Evolutionary conservation across 176 grass and related monocot genomes (phyloP).

Genomic region (Elymus sibiricus): DNA sequence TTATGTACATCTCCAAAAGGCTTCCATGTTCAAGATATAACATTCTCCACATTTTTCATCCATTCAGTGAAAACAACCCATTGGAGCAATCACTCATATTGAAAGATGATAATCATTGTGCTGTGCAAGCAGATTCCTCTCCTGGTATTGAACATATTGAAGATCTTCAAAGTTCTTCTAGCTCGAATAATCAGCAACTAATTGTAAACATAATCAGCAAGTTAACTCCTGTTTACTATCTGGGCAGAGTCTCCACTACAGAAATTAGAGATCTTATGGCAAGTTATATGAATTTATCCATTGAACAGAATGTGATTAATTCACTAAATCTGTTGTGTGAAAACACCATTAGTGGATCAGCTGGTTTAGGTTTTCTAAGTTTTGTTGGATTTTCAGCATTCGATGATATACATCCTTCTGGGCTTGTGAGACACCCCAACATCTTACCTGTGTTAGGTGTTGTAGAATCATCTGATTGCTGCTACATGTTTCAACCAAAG

Average conservation of each 20-base stretch:
- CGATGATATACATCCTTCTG: constrained; percentile 46
- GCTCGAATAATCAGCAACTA: constrained; percentile 20
- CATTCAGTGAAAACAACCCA: constrained; percentile 26
- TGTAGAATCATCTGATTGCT: constrained; percentile 50
- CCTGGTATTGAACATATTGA: constrained; percentile 22
- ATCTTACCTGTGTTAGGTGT: constrained; percentile 75
- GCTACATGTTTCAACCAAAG: constrained; percentile 71
- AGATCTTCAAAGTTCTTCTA: constrained; percentile 35
- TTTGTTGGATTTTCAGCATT: constrained; percentile 74
- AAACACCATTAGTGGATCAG: constrained; percentile 52
- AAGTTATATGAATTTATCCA: constrained; percentile 45
- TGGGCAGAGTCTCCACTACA: constrained; percentile 40
- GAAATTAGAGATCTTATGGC: constrained; percentile 57
- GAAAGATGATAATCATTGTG: constrained; percentile 20
- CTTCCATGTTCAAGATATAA: constrained; percentile 22
- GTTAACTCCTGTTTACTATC: constrained; percentile 59
- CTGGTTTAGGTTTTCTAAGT: constrained; percentile 68
- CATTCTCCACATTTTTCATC: constrained; percentile 7
- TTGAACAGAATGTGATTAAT: constrained; percentile 68
- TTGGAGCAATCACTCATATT: constrained; percentile 21
- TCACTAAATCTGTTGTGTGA: constrained; percentile 64
- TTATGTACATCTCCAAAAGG: constrained; percentile 19
- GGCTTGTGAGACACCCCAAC: constrained; percentile 73
- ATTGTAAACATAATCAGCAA: constrained; percentile 38
- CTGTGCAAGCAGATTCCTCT: constrained; percentile 25